Base-by-base conservation (phyloP, 2,329 filamentous ascomycete genomes). In the Ceratocystis harringtonii region DNA sequence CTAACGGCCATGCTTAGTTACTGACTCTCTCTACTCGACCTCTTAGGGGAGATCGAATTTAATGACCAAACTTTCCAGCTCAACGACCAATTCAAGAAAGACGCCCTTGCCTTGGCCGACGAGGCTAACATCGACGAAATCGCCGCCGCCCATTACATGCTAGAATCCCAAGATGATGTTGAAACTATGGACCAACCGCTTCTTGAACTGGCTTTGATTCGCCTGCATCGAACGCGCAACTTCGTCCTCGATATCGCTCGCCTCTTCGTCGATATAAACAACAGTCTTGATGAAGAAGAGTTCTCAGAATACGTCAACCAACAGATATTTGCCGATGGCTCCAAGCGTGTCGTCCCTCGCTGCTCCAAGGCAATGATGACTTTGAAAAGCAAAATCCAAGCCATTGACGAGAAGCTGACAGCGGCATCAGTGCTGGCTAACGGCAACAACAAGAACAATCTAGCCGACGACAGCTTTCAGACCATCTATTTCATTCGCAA, bases 121-220 rank as follows among this genome's bases (percentile, higher is more conserved):
- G 89, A 90, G 70, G 80, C 96, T 68, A 86, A 96, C 71, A 80
- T 99, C 63, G 92, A 99, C 75, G 95, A 99, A 75, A 74, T 95
- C 66, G 84, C 94, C 70, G 88, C 92, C 19, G 89, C 90, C 8
- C 81, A 82, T 69, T 82, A 94, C 62, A 84, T 95, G 66, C 78
- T 95, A 63, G 85, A 87, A 65, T 85, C 89, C 19, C 83, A 89
- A 72, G 81, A 84, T 45, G 86, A 92, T 70, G 80, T 84, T 17
- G 79, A 83, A 57, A 78, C 83, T 17, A 79, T 91, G 4, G 90
- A 90, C 68, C 84, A 89, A 28, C 81, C 89, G 2, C 80, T 89
- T 67, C 80, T 90, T 65, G 86, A 92, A 73, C 87, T 88, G 70
- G 88, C 88, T 67, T 83, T 96, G 69, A 88, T 97, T 71, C 84